A percentile compares a stretch with the other conserved stretches of the same genome.
These are phyloP conservation scores for Sclerotinia trifoliorum DNA, from an alignment of 2,329 filamentous ascomycete genomes.

Conservation along the genomic window DNA sequence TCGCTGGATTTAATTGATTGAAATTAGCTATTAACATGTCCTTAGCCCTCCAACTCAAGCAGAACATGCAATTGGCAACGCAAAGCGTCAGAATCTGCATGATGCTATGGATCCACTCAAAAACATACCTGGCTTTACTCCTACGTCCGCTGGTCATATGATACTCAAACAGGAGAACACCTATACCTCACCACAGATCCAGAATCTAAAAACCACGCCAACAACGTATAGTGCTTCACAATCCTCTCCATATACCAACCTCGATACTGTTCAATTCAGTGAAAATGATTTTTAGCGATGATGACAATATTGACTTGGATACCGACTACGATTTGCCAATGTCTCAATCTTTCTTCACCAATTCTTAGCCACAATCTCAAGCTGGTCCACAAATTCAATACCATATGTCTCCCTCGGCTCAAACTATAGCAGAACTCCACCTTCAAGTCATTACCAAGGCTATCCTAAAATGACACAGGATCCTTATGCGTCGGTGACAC, in stretches of 20 bases:
- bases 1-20: not conserved
- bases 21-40: not conserved
- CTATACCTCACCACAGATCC: not conserved
- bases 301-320: conserved; percentile 5
- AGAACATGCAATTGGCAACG: not conserved
- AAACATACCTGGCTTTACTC: not conserved
- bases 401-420: not conserved
- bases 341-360: not conserved
- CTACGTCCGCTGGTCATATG: not conserved
- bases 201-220: not conserved
- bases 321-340: not conserved
- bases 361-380: not conserved
- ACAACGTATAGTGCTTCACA: not conserved
- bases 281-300: conserved; percentile 13
- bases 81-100: not conserved
- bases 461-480: not conserved
- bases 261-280: not conserved
- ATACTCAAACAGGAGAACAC: not conserved
- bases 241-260: not conserved
- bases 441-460: not conserved
- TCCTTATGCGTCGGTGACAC: not conserved
- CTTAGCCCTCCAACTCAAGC: not conserved
- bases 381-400: not conserved
- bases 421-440: not conserved
- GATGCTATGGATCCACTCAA: not conserved